Conservation (phyloP, 2,329 filamentous ascomycete genomes). For the Endocalyx cinctus region DNA sequence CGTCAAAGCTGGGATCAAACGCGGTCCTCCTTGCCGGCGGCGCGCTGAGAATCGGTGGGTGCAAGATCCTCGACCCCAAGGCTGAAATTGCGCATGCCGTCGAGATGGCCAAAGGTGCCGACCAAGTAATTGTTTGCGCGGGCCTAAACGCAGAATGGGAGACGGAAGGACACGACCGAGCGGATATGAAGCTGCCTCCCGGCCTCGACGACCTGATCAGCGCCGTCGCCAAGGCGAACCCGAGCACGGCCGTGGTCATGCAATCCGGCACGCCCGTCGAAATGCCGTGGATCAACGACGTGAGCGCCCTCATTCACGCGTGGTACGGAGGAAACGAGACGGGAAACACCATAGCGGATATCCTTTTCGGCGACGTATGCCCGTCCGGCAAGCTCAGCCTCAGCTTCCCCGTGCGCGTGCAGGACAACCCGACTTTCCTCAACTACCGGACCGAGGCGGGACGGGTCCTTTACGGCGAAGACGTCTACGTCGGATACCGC, state of each 20-base stretch:
- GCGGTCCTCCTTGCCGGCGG: slow-evolving; percentile 52
- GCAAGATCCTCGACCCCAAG: slow-evolving; percentile 51
- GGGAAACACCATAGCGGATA: slow-evolving; percentile 74
- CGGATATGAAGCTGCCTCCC: slow-evolving; percentile 72
- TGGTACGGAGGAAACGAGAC: slow-evolving; percentile 89
- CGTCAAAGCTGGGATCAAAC: slow-evolving; percentile 48
- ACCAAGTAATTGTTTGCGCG: slow-evolving; percentile 74
- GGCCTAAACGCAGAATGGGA: slow-evolving; percentile 81
- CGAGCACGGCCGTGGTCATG: slow-evolving; percentile 67
- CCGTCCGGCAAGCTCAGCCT: slow-evolving; percentile 72
- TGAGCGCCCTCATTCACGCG: slow-evolving; percentile 62
- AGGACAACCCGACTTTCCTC: slow-evolving; percentile 71
- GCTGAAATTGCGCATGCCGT: slow-evolving; percentile 63
- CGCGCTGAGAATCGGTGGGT: slow-evolving; percentile 58
- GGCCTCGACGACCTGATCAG: slow-evolving; percentile 66
- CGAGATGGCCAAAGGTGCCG: slow-evolving; percentile 61
- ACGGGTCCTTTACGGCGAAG: slow-evolving; percentile 72
- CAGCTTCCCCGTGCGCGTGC: slow-evolving; percentile 62
- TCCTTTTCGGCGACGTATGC: slow-evolving; percentile 69
- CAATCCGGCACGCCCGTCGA: slow-evolving; percentile 72
- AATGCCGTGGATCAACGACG: slow-evolving; percentile 62
- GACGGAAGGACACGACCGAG: slow-evolving; percentile 72
- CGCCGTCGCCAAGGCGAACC: slow-evolving; percentile 61
- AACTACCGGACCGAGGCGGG: slow-evolving; percentile 70
- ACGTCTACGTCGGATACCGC: slow-evolving; percentile 75